phyloP scores from a whole-genome alignment of 306 rosid species.

The Dryas drummondii region DNA sequence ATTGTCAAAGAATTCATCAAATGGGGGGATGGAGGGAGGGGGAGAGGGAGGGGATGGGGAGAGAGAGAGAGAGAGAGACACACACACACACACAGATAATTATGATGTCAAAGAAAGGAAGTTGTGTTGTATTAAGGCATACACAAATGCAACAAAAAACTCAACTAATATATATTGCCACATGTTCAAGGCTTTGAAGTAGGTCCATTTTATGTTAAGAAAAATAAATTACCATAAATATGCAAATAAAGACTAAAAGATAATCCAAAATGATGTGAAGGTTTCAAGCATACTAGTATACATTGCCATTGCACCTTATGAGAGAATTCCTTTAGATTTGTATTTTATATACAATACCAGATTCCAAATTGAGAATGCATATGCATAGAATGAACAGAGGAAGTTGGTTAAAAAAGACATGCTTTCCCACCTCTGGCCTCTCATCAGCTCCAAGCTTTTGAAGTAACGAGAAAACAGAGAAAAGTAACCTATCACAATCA shows the following conservation, averaged over 20 bases:
- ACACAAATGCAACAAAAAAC: not conserved
- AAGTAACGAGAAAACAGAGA: slow-evolving; percentile 85
- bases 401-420: not conserved
- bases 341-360: not conserved
- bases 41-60: rapidly evolving
- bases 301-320: not conserved
- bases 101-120: not conserved
- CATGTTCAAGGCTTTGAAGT: not conserved
- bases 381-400: not conserved
- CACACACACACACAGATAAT: not conserved
- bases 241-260: not conserved
- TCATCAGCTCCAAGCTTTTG: slow-evolving; percentile 96
- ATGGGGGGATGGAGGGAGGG: too few relatives aligned
- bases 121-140: not conserved
- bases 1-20: not conserved
- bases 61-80: too few relatives aligned
- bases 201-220: not conserved
- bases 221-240: not conserved
- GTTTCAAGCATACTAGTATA: not conserved
- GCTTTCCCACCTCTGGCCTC: slow-evolving; percentile 79
- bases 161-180: not conserved
- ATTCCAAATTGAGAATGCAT: slow-evolving; percentile 8
- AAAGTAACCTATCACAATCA: slow-evolving; percentile 63
- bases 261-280: not conserved
- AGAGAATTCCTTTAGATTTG: slow-evolving; percentile 5